Percentiles rank a stretch among this genome's conserved stretches.
Conservation (phyloP, 768 basidiomycete genomes). For the Trametes cingulata region DNA sequence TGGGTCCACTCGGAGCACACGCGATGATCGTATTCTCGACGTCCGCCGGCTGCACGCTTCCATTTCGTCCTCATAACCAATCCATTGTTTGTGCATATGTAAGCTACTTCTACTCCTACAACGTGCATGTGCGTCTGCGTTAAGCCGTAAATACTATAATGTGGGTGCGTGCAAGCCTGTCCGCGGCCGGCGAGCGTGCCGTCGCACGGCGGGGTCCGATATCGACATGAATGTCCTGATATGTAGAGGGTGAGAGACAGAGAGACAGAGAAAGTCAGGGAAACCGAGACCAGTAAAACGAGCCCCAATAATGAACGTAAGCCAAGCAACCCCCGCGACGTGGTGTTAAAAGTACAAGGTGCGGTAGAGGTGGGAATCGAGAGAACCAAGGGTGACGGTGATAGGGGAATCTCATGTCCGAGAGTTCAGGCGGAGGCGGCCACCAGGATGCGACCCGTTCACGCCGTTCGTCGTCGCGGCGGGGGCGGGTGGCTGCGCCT, state of each 20-base stretch:
- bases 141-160: conserved; percentile 8
- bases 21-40: too few species aligned
- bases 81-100: conserved; percentile 5
- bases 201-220: not conserved
- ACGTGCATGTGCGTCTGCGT: not conserved
- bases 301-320: not conserved
- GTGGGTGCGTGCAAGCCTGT: conserved; percentile 1
- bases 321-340: conserved; percentile 7
- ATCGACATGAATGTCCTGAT: conserved; percentile 6
- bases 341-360: conserved; percentile 16
- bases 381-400: not conserved
- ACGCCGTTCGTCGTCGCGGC: not conserved
- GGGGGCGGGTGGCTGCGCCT: conserved; percentile 13
- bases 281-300: not conserved
- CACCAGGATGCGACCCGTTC: not conserved
- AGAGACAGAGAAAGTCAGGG: not conserved
- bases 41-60: too few species aligned
- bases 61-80: not conserved
- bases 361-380: not conserved
- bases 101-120: conserved; percentile 18
- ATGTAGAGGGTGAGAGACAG: not conserved
- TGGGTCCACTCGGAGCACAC: too few species aligned
- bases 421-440: conserved; percentile 17
- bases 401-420: conserved; percentile 15
- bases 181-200: not conserved